Evolutionary conservation across 768 basidiomycete species (phyloP).

Genomic region (Boletellus sp.): DNA sequence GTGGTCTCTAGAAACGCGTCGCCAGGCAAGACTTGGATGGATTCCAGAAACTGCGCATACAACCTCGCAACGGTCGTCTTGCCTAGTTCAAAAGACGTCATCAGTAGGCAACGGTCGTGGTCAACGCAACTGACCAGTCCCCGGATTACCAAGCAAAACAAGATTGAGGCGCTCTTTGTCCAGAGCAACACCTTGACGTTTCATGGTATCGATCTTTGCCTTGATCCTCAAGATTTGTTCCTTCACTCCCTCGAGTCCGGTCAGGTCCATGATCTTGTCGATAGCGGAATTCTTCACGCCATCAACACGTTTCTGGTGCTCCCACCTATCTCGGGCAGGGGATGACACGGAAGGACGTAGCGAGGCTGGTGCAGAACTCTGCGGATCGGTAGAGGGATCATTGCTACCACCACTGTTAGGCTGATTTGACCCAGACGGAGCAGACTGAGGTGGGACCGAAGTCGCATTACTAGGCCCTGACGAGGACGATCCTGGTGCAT

Average conservation of each 20-base stretch:
- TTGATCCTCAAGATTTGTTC: conserved; percentile 52
- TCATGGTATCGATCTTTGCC: conserved; percentile 44
- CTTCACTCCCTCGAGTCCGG: conserved; percentile 64
- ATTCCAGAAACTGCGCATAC: conserved; percentile 60
- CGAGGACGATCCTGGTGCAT: not conserved
- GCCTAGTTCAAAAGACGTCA: not conserved
- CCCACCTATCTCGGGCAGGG: not conserved
- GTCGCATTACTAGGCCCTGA: not conserved
- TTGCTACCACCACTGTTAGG: not conserved
- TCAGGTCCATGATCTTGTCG: conserved; percentile 66
- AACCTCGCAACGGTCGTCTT: conserved; percentile 38
- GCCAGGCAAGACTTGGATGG: conserved; percentile 51
- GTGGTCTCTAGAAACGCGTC: conserved; percentile 58
- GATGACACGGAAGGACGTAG: not conserved
- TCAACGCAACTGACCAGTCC: conserved; percentile 69
- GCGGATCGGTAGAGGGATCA: not conserved
- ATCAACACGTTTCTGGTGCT: conserved; percentile 41
- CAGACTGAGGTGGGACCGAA: not conserved
- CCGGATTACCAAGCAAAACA: conserved; percentile 64
- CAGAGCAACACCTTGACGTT: conserved; percentile 47
- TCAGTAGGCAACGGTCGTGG: not conserved
- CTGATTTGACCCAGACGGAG: not conserved
- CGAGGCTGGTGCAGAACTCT: not conserved
- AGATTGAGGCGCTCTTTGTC: conserved; percentile 59
- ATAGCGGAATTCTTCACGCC: conserved; percentile 49